Evolutionary conservation across 345 rosid genomes (phyloP).

Genomic region (Barbarea vulgaris): DNA sequence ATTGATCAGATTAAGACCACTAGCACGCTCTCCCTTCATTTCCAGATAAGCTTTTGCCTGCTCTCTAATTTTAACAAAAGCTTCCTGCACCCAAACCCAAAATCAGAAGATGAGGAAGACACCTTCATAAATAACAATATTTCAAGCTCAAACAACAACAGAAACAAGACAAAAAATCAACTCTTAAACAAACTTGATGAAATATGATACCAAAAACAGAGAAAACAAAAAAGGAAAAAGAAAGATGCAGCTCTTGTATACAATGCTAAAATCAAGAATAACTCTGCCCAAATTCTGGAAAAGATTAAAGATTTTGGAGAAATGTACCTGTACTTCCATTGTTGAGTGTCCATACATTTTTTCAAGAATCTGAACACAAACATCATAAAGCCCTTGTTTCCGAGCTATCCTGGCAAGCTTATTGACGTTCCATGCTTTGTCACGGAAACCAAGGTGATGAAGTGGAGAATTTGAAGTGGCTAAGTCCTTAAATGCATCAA

Average conservation of each 20-base stretch:
- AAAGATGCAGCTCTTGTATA: constrained; percentile 1
- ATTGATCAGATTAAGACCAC: constrained; percentile 84
- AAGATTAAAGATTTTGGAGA: constrained; percentile 6
- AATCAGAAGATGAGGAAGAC: constrained; percentile 29
- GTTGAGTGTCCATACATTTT: constrained; percentile 98
- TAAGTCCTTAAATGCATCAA: constrained; percentile 93
- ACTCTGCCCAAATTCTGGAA: background rate
- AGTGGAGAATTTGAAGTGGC: constrained; percentile 73
- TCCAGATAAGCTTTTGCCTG: constrained; percentile 96
- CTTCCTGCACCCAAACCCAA: constrained; percentile 67
- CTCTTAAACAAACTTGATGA: background rate
- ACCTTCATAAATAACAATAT: background rate
- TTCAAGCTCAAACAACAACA: constrained; percentile 17
- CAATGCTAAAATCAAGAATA: background rate
- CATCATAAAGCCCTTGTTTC: constrained; percentile 95
- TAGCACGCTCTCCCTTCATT: constrained; percentile 87
- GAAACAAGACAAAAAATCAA: constrained; percentile 5
- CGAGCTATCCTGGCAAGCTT: constrained; percentile 97
- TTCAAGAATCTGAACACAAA: constrained; percentile 86
- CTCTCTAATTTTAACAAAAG: constrained; percentile 95
- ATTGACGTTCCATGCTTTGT: constrained; percentile 99
- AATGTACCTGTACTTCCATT: constrained; percentile 97
- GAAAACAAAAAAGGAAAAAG: background rate
- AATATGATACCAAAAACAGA: background rate
- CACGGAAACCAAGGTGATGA: constrained; percentile 96